A percentile compares a stretch with the other conserved stretches of the same genome.
Conservation (phyloP, 2,329 filamentous ascomycete genomes). For the Ophiosphaerella narmari region DNA sequence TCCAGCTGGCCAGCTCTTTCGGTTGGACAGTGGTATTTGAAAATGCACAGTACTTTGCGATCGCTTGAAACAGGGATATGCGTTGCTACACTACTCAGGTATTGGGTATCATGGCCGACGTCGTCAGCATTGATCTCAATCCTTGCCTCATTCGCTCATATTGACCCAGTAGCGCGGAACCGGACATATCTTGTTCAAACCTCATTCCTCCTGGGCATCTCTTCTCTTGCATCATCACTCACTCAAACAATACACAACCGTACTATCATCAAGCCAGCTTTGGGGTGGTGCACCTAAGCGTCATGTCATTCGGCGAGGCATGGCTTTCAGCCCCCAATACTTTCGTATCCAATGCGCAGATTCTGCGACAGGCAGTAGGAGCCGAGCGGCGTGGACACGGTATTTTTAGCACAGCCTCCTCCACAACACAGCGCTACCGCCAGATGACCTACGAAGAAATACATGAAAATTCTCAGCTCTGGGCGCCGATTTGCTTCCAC, state of each 20-base stretch:
- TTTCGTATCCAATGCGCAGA: slow-evolving; percentile 6
- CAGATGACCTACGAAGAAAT: not conserved
- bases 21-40: not conserved
- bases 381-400: slow-evolving; percentile 12
- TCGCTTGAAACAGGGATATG: not conserved
- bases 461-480: not conserved
- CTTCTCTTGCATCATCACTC: not conserved
- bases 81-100: not conserved
- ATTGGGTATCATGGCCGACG: not conserved
- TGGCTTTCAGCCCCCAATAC: slow-evolving; percentile 16
- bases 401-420: slow-evolving; percentile 21
- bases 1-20: not conserved
- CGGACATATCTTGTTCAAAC: slow-evolving; percentile 3
- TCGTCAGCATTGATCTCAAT: slow-evolving; percentile 2
- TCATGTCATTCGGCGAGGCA: not conserved
- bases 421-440: slow-evolving; percentile 2
- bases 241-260: not conserved
- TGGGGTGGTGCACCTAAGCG: not conserved
- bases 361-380: slow-evolving; percentile 3
- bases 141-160: not conserved
- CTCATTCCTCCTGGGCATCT: not conserved
- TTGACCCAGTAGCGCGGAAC: not conserved
- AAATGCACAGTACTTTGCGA: not conserved
- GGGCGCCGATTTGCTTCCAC: too few relatives aligned
- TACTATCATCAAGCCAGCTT: not conserved